Evolutionary conservation across 768 basidiomycete genomes (phyloP).

Genomic region (Dendrothele bispora): DNA sequence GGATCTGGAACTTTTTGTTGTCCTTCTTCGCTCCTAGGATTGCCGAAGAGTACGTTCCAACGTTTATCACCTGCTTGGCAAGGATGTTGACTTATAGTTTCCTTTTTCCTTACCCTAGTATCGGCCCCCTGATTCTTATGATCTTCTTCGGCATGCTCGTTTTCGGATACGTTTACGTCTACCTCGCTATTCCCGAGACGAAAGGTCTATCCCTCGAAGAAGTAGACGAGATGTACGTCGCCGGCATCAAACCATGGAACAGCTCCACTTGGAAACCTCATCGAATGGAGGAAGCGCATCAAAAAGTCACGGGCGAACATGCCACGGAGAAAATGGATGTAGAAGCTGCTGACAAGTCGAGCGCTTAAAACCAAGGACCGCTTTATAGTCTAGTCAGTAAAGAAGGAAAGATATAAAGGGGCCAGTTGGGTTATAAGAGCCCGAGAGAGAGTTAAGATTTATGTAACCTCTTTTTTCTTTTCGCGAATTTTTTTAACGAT

Average conservation of each 20-base stretch:
- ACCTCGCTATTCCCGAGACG: conserved; percentile 78
- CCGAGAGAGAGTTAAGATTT: too few species aligned
- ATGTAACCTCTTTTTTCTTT: too few species aligned
- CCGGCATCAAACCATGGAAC: conserved; percentile 67
- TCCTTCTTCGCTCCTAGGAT: conserved; percentile 74
- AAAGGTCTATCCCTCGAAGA: conserved; percentile 77
- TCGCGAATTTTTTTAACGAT: too few species aligned
- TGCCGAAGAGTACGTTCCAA: conserved; percentile 43
- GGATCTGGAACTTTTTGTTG: conserved; percentile 78
- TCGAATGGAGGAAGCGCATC: conserved; percentile 40
- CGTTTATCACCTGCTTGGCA: not conserved
- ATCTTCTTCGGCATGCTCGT: conserved; percentile 77
- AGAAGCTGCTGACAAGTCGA: too few species aligned
- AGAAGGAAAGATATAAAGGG: too few species aligned
- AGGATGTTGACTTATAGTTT: not conserved
- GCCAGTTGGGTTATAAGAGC: too few species aligned
- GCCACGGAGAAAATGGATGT: too few species aligned
- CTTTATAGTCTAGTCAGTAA: too few species aligned
- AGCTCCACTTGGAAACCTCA: conserved; percentile 60
- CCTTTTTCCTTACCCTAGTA: conserved; percentile 31
- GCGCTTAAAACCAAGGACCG: too few species aligned
- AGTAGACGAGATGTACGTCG: conserved; percentile 74
- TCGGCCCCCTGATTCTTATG: conserved; percentile 72
- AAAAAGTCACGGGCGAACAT: too few species aligned
- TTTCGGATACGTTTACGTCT: conserved; percentile 72